A percentile compares a stretch with the other conserved stretches of the same genome.
Evolutionary conservation across 352 stramenopile genomes (phyloP).

Genomic region (Globisporangium okanoganense): DNA sequence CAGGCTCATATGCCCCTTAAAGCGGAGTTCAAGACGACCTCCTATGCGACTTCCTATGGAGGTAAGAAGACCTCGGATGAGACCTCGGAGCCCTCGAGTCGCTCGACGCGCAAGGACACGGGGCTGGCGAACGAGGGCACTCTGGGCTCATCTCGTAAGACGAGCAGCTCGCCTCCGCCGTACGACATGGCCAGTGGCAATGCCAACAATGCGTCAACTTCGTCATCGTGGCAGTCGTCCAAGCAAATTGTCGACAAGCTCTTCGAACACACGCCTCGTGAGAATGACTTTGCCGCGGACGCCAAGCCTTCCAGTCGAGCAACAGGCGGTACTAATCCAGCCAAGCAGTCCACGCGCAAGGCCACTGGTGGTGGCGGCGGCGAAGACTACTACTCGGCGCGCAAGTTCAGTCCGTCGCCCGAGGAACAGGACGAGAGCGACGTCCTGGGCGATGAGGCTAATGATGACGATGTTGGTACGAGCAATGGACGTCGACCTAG

Average conservation of each 20-base stretch:
- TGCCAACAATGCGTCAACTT: background rate
- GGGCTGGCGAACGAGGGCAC: background rate
- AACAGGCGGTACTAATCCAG: background rate
- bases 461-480: conserved; percentile 2
- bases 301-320: conserved; percentile 12
- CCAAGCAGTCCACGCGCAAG: conserved; percentile 1
- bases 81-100: background rate
- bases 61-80: conserved; percentile 11
- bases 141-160: conserved; percentile 14
- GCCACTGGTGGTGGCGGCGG: background rate
- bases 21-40: conserved; percentile 26
- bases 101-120: conserved; percentile 14
- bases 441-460: conserved; percentile 15
- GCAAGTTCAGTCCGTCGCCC: conserved; percentile 29
- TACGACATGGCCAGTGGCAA: conserved; percentile 3
- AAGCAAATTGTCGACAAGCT: conserved; percentile 12
- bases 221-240: conserved; percentile 3
- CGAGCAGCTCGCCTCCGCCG: background rate
- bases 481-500: background rate
- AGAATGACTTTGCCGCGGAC: conserved; percentile 19
- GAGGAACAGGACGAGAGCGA: conserved; percentile 32
- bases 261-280: conserved; percentile 8
- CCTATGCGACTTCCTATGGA: background rate
- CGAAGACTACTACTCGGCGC: conserved; percentile 23
- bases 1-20: conserved; percentile 16